Base-by-base conservation (phyloP, 2,329 filamentous ascomycete genomes). In the Graphilbum fragrans region DNA sequence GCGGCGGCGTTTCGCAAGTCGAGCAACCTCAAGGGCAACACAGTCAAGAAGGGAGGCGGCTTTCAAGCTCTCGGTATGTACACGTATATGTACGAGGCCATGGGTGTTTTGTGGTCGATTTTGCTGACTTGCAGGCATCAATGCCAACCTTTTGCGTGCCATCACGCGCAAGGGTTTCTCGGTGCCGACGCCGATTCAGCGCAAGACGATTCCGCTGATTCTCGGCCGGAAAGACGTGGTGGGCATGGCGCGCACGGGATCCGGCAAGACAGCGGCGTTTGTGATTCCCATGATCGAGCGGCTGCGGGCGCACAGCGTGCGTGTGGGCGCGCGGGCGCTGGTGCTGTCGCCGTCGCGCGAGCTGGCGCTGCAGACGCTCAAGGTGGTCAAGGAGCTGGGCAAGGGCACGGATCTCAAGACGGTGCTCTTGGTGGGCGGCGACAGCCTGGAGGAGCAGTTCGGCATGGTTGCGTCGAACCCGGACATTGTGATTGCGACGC, bases 221-320 rank as follows among this genome's bases (percentile, higher is more conserved):
- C 69, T 96, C 52, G 84, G 93, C 47, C 77, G 82, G 41, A 85
- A 87, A 62, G 92, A 98, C 70, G 85, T 96, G n/a, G 90, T 98
- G 20, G 93, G 88, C 50, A 98, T 98, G 92, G 92, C 92, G 8
- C 74, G 93, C 50, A 98, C 93, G n/a, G 92, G 92, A 58, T 96
- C 88, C 18, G 92, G 92, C 66, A 98, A 98, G 68, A 98, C 93
- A 1, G 92, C 88, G 1, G 92, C 92, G 19, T 98, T 98, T 60
- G 87, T 96, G 21, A 93, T 98, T 49, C 92, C 92, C 35, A 94
- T 98, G 90, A 87, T 98, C 46, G 86, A 98, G 65, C 84, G 82
- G 50, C 67, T 98, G 46, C 93, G 88, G 60, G 74, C 77, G 20
- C 93, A 98, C 60, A 94, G 84, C 55, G 80, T 80, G 23, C 82